Evolutionary conservation across 2,329 filamentous ascomycete genomes (phyloP).

Genomic region (Aureobasidium namibiae): DNA sequence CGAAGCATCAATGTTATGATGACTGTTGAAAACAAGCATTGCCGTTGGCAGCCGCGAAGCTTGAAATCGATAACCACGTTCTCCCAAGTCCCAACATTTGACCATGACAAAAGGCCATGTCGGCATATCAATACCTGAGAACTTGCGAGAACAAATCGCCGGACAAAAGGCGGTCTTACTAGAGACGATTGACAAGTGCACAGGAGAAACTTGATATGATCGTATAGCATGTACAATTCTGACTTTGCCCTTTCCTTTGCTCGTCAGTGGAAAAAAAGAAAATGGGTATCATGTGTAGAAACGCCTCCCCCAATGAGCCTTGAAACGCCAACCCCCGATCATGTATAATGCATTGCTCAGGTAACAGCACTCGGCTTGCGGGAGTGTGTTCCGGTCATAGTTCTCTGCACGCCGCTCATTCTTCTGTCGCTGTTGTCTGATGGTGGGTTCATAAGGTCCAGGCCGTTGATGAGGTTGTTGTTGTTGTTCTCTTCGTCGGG

Average conservation of each 20-base stretch:
- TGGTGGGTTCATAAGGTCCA: neutral
- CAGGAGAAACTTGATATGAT: neutral
- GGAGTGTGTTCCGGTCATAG: conserved; percentile 2
- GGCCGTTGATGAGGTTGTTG: neutral
- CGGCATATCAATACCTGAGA: neutral
- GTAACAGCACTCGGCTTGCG: conserved; percentile 1
- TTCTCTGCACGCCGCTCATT: conserved; percentile 3
- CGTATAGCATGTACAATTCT: neutral
- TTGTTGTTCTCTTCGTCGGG: neutral
- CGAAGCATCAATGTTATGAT: neutral
- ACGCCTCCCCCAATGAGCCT: neutral
- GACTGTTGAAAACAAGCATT: conserved; percentile 2
- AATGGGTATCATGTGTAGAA: conserved; percentile 10
- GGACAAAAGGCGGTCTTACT: neutral
- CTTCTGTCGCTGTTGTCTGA: conserved; percentile 11
- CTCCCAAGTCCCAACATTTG: neutral
- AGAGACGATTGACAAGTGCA: neutral
- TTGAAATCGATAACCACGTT: conserved; percentile 7
- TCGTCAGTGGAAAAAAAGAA: neutral
- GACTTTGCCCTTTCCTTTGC: neutral
- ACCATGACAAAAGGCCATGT: neutral
- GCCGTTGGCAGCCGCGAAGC: neutral
- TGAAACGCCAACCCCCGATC: conserved; percentile 1
- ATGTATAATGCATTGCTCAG: neutral
- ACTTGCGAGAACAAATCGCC: neutral